Percentiles rank a stretch among this genome's conserved stretches.
These are phyloP conservation scores for Ceratocystiopsis sp. DNA, from an alignment of 2,329 filamentous ascomycete genomes.

Conservation along the genomic window DNA sequence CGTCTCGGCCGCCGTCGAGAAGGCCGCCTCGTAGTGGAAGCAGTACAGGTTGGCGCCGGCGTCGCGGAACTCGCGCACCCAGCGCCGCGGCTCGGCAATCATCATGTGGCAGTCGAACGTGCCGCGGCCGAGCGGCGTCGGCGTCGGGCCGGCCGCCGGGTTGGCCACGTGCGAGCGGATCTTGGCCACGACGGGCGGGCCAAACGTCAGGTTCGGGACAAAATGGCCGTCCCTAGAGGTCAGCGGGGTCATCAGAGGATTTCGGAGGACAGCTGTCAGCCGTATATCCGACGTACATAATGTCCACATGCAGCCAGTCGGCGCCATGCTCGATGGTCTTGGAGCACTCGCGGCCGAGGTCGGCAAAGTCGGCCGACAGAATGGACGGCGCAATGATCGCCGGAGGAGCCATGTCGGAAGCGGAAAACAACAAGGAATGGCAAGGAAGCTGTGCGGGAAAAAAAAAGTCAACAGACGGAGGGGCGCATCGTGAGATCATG, in stretches of 20 bases:
- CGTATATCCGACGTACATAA: constrained; percentile 37
- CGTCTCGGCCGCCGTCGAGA: constrained; percentile 69
- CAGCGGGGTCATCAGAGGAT: background rate
- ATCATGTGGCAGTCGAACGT: constrained; percentile 99
- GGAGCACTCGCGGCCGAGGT: constrained; percentile 71
- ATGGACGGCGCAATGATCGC: constrained; percentile 98
- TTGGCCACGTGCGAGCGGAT: constrained; percentile 73
- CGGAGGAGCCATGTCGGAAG: constrained; percentile 61
- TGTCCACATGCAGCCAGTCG: constrained; percentile 91
- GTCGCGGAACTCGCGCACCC: constrained; percentile 87
- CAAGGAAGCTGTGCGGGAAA: no score
- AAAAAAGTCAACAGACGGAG: no score
- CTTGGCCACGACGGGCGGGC: constrained; percentile 85
- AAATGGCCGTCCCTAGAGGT: constrained; percentile 81
- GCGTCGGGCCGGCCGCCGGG: constrained; percentile 23
- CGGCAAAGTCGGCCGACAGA: constrained; percentile 86
- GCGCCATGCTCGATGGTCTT: constrained; percentile 73
- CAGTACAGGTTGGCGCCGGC: constrained; percentile 98
- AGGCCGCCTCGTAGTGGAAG: constrained; percentile 96
- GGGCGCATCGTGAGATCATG: no score
- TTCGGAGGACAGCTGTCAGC: background rate
- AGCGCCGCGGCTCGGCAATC: constrained; percentile 98
- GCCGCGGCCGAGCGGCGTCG: constrained; percentile 51
- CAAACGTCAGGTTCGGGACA: constrained; percentile 96
- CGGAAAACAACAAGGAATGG: no score